phyloP scores from a whole-genome alignment of 1,284 basidiomycete species.

The Cutaneotrichosporon arboriforme region DNA sequence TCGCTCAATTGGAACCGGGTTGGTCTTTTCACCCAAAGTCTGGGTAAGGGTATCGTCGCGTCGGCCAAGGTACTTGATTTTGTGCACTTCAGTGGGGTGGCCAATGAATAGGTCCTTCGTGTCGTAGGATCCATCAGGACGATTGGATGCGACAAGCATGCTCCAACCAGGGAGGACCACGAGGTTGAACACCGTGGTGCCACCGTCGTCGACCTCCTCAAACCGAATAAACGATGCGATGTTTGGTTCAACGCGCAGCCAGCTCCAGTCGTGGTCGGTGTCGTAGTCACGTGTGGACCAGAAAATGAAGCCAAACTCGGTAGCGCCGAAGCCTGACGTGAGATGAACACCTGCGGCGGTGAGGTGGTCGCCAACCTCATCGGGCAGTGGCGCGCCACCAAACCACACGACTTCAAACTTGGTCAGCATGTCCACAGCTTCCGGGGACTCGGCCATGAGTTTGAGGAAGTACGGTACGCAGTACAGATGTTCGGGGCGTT shows the following conservation, averaged over 20 bases:
- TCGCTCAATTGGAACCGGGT: constrained; percentile 51
- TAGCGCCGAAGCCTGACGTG: constrained; percentile 56
- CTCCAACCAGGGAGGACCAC: constrained; percentile 57
- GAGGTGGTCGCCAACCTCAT: constrained; percentile 57
- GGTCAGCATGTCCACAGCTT: constrained; percentile 51
- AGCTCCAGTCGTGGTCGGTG: constrained; percentile 59
- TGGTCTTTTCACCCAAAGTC: constrained; percentile 56
- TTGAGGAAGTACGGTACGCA: constrained; percentile 51
- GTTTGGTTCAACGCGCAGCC: constrained; percentile 50
- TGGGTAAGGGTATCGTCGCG: constrained; percentile 56
- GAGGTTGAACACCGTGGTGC: constrained; percentile 53
- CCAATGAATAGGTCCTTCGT: constrained; percentile 58
- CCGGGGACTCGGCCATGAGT: constrained; percentile 54
- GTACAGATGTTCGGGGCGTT: constrained; percentile 41
- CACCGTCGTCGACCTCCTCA: constrained; percentile 50
- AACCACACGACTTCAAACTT: constrained; percentile 54
- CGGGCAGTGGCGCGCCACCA: constrained; percentile 43
- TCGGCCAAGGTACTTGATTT: constrained; percentile 57
- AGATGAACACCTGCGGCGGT: constrained; percentile 54
- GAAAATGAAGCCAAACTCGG: constrained; percentile 43
- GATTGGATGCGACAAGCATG: constrained; percentile 55
- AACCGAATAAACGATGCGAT: constrained; percentile 47
- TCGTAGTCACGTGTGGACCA: constrained; percentile 53
- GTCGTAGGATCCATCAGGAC: constrained; percentile 57
- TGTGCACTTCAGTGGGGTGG: constrained; percentile 49